Evolutionary conservation across 441 rosid genomes (phyloP).

Genomic region (Kokia cookei): DNA sequence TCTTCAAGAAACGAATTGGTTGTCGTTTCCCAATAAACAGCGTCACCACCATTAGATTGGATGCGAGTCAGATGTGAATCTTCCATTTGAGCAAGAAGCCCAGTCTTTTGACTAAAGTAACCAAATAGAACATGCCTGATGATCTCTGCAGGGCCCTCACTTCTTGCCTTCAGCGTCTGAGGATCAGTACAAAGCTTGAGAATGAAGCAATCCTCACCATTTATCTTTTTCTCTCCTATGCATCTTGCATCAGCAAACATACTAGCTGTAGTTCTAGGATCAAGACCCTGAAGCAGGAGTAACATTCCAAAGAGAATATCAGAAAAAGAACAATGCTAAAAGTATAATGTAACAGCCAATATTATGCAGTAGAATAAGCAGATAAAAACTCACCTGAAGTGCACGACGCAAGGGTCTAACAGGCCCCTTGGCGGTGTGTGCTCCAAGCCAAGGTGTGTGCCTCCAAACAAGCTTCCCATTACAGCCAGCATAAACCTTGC

Average conservation of each 20-base stretch:
- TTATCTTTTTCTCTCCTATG: slow-evolving; percentile 71
- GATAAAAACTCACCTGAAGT: slow-evolving; percentile 61
- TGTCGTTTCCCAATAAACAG: slow-evolving; percentile 91
- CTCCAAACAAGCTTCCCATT: slow-evolving; percentile 95
- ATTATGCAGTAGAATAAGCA: neutral
- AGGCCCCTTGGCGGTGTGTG: slow-evolving; percentile 89
- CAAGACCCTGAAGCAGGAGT: slow-evolving; percentile 55
- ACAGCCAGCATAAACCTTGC: slow-evolving; percentile 92
- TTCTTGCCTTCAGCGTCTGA: slow-evolving; percentile 64
- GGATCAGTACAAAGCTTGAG: slow-evolving; percentile 73
- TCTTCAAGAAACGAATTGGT: slow-evolving; percentile 71
- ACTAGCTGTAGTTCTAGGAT: slow-evolving; percentile 76
- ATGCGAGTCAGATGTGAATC: slow-evolving; percentile 89
- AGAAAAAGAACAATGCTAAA: neutral
- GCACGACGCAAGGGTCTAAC: slow-evolving; percentile 93
- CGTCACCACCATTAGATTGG: slow-evolving; percentile 74
- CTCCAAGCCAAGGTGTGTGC: slow-evolving; percentile 95
- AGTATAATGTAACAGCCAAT: neutral
- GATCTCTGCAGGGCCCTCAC: slow-evolving; percentile 91
- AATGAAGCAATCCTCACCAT: slow-evolving; percentile 92
- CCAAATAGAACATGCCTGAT: slow-evolving; percentile 86
- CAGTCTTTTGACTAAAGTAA: slow-evolving; percentile 91
- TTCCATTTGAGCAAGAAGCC: slow-evolving; percentile 78
- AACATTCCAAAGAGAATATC: slow-evolving; percentile 5
- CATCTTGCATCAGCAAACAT: slow-evolving; percentile 79